A percentile compares a stretch with the other conserved stretches of the same genome.
These are phyloP conservation scores for Fusarium sp. DNA, from an alignment of 2,329 filamentous ascomycete genomes.

Conservation along the genomic window DNA sequence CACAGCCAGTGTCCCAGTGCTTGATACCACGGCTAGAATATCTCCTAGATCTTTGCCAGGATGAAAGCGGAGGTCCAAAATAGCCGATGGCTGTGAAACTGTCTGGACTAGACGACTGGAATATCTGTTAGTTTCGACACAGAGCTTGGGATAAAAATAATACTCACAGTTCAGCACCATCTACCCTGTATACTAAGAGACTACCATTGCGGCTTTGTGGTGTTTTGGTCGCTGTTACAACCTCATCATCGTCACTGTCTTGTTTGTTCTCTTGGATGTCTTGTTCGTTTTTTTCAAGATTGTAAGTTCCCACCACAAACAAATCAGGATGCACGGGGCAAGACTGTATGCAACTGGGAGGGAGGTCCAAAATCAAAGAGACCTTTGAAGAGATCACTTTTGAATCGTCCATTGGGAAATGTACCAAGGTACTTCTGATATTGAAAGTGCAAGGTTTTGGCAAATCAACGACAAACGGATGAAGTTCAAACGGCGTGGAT, in stretches of 20 bases:
- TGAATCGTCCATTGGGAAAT: slow-evolving; percentile 41
- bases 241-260: slow-evolving; percentile 44
- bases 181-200: slow-evolving; percentile 74
- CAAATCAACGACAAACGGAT: slow-evolving; percentile 21
- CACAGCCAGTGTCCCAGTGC: slow-evolving; percentile 77
- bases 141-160: not conserved
- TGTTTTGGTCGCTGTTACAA: slow-evolving; percentile 49
- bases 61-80: slow-evolving; percentile 89
- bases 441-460: slow-evolving; percentile 21
- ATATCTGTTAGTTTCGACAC: slow-evolving; percentile 23
- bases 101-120: slow-evolving; percentile 70
- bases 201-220: slow-evolving; percentile 79
- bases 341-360: slow-evolving; percentile 84
- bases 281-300: slow-evolving; percentile 69
- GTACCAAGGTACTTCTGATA: not conserved
- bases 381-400: slow-evolving; percentile 57
- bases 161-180: slow-evolving; percentile 68
- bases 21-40: slow-evolving; percentile 81
- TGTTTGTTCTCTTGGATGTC: slow-evolving; percentile 46
- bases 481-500: slow-evolving; percentile 37
- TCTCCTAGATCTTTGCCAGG: slow-evolving; percentile 59
- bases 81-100: slow-evolving; percentile 74
- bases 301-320: slow-evolving; percentile 88
- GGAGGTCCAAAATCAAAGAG: slow-evolving; percentile 71
- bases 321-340: slow-evolving; percentile 72